Evolutionary conservation across 108 stramenopile species (phyloP), one percentile per base, ranked within the genome.

Genomic region (Schizochytrium sp.): DNA sequence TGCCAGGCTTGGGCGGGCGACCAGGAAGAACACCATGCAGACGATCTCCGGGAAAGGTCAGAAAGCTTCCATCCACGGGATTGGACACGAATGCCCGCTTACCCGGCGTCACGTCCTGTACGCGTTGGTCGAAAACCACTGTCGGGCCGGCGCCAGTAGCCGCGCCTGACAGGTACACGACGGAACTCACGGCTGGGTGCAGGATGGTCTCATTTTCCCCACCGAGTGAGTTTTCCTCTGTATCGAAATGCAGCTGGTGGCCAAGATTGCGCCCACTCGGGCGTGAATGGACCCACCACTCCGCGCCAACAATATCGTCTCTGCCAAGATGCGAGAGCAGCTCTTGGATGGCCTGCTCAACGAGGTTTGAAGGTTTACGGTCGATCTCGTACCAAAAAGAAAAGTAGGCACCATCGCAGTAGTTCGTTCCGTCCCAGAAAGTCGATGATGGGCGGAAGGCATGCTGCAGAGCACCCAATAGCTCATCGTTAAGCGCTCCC

Each of bases 241-340:
- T 97, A 89, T 97, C 96, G 91, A 96, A 96, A 71, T 97, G 96
- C 4, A 97, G 87, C 71, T 96, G 94, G 89, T 97, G 96, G 6
- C 96, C 96, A 21, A 97, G 92, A 72, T 97, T 97, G 25, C 95
- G 94, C 55, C 94, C 88, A 21, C 95, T 89, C 6, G 95, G 95
- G 19, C 96, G 93, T 10, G 94, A 94, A 72, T 97, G 96, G 16
- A 91, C 88, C 96, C 96, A 97, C 95, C 96, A 97, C 83, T 97
- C 96, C 5, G 90, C 93, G 58, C 90, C 96, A 90, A 93, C 94
- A 91, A 95, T 91, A 53, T 83, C 76, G 51, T 34, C 76, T 16
- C 76, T 10, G 51, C n/a, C 76, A 21, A 83, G 19, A 43, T 25
- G 28, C 6, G 76, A 6, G 6, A 83, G 23, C 12, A 83, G 3